Percentiles rank a stretch among this genome's conserved stretches.
Evolutionary conservation across 768 basidiomycete species (phyloP).

Genomic region (Clathrus columnatus): DNA sequence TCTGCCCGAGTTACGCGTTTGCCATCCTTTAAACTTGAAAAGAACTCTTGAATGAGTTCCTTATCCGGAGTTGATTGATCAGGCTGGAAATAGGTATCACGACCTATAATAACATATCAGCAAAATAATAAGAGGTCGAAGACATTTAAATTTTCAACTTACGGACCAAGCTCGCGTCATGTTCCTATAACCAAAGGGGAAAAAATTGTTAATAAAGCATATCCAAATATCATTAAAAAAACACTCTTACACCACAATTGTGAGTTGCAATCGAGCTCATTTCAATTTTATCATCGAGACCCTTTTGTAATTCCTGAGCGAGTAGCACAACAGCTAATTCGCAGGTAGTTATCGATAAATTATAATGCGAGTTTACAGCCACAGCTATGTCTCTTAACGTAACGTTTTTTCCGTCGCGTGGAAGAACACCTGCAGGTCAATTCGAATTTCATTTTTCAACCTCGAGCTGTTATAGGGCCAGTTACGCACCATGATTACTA

Average conservation of each 20-base stretch:
- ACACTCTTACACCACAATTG: no score
- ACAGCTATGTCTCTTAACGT: slow-evolving; percentile 32
- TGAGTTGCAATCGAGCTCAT: no score
- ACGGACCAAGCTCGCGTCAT: slow-evolving; percentile 19
- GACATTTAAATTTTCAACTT: neutral
- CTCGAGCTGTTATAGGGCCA: neutral
- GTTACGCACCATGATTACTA: neutral
- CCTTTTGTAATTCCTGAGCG: neutral
- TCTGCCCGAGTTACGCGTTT: slow-evolving; percentile 42
- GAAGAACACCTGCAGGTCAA: slow-evolving; percentile 27
- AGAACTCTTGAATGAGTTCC: slow-evolving; percentile 42
- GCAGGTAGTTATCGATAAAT: neutral
- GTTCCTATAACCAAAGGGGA: neutral
- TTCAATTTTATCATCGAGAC: neutral
- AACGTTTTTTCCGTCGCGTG: slow-evolving; percentile 62
- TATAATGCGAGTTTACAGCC: neutral
- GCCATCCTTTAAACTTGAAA: slow-evolving; percentile 51
- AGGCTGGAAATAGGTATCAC: slow-evolving; percentile 36
- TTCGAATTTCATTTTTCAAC: neutral
- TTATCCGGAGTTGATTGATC: slow-evolving; percentile 47
- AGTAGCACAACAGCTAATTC: neutral
- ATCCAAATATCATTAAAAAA: neutral
- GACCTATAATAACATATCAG: slow-evolving; percentile 30
- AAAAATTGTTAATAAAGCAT: neutral
- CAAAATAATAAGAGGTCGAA: neutral